These are phyloP conservation scores for Neospora caninum DNA, from an alignment of 169 alveolate species.

Conservation along the genomic window DNA sequence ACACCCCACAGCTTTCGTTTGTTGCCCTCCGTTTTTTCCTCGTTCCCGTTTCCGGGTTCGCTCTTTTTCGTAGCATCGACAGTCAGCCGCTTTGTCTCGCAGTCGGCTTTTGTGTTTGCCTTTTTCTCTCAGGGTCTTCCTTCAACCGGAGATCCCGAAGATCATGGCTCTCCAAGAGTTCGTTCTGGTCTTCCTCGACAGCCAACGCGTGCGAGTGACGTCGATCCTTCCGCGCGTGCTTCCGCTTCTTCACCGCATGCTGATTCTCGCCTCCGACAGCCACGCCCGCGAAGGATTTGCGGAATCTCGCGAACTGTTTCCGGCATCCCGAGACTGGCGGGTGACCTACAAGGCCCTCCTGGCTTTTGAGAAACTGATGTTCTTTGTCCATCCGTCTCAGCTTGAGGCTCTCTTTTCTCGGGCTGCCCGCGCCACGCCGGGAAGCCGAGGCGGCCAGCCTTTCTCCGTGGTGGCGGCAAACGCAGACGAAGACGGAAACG, in stretches of 20 bases:
- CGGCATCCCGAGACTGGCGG: conserved; percentile 51
- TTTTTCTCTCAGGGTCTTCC: conserved; percentile 45
- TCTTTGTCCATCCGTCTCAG: background rate
- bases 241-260: background rate
- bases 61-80: background rate
- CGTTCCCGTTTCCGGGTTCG: too few relatives aligned
- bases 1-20: too few relatives aligned
- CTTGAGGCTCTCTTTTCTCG: background rate
- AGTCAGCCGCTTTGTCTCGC: background rate
- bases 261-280: background rate
- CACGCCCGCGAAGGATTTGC: background rate
- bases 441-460: background rate
- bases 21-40: too few relatives aligned
- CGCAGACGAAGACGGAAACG: background rate
- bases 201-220: background rate
- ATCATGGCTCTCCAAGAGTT: conserved; percentile 54
- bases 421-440: background rate
- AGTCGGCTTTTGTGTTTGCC: background rate
- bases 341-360: conserved; percentile 37
- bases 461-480: background rate
- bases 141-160: conserved; percentile 44
- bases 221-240: background rate
- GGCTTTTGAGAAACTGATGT: conserved; percentile 41
- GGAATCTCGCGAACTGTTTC: background rate
- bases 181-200: conserved; percentile 38